Percentiles rank a stretch among this genome's conserved stretches.
Evolutionary conservation across 73 alveolate genomes (phyloP).

Genomic region (Paramecium sexaurelia): DNA sequence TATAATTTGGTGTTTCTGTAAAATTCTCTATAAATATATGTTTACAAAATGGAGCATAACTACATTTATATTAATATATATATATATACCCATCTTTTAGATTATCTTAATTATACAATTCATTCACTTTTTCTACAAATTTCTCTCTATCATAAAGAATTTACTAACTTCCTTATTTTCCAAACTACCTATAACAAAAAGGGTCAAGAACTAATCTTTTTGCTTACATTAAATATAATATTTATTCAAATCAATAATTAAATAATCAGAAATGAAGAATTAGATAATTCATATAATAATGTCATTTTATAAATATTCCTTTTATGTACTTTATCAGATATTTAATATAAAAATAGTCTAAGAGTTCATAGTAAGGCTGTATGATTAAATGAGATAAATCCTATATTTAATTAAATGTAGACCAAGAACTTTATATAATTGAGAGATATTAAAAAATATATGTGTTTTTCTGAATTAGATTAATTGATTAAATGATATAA

Average conservation of each 20-base stretch:
- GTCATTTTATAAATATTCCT: too few relatives aligned
- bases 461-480: too few relatives aligned
- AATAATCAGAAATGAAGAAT: neutral
- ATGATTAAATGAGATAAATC: too few relatives aligned
- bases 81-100: conserved; percentile 76
- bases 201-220: conserved; percentile 58
- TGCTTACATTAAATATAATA: conserved; percentile 5
- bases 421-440: too few relatives aligned
- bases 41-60: conserved; percentile 99
- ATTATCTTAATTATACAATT: conserved; percentile 77
- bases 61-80: neutral
- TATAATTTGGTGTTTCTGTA: conserved; percentile 83
- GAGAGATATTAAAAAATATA: too few relatives aligned
- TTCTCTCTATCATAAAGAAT: conserved; percentile 79
- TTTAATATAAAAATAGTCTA: too few relatives aligned
- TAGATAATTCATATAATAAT: too few relatives aligned
- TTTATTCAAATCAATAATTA: neutral
- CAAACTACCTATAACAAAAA: conserved; percentile 65
- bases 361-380: too few relatives aligned
- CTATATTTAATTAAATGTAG: too few relatives aligned
- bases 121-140: conserved; percentile 83
- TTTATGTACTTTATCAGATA: too few relatives aligned
- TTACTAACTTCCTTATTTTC: neutral
- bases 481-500: too few relatives aligned
- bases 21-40: conserved; percentile 96